Base-by-base conservation (phyloP, 2,329 filamentous ascomycete genomes). In the Parascedosporium putredinis region DNA sequence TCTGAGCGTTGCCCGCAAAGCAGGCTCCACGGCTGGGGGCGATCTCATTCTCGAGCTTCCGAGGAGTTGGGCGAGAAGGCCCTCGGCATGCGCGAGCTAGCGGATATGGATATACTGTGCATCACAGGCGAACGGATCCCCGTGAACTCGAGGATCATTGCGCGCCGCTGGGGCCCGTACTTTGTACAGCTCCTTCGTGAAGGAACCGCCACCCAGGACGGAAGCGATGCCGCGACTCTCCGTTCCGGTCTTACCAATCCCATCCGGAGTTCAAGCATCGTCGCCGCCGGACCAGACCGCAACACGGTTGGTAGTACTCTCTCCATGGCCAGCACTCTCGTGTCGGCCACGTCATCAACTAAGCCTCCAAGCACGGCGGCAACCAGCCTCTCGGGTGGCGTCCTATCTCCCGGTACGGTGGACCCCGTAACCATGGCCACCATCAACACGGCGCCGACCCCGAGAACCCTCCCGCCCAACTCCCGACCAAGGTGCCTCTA, bases 61-160 rank as follows among this genome's bases (percentile, higher is more conserved):
- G 84, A 94, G 58, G 87, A 95, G 54, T 72, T 98, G 12, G 93
- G 93, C 4, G 84, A 87, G 55, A 80, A 88, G 63, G 86, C 88
- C 0, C 71, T 95, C 54, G 76, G 76, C 1, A 72, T 95, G 62
- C 80, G 82, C n/a, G 93, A 97, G 64, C 72, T 98, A 50, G 79
- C 88, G 2, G 93, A 98, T 59, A 98, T 98, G 93, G 93, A 97
- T 60, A 87, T 98, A 52, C 74, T 97, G 24, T 93, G 91, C 48
- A 83, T 95, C 38, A 86, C 86, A 18, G 91, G 91, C 20, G 91
- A 96, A 62, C 81, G 90, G 16, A 88, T 97, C 56, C 88, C 93
- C 0, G 86, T 96, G 56, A 98, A 95, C 65, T 97, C 93, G 5
- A 81, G 89, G 51, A 79, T 98, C 14, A 76, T 97, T 14, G 84